These are phyloP conservation scores for Penicillium italicum DNA, from an alignment of 2,329 filamentous ascomycete genomes.

Conservation along the genomic window DNA sequence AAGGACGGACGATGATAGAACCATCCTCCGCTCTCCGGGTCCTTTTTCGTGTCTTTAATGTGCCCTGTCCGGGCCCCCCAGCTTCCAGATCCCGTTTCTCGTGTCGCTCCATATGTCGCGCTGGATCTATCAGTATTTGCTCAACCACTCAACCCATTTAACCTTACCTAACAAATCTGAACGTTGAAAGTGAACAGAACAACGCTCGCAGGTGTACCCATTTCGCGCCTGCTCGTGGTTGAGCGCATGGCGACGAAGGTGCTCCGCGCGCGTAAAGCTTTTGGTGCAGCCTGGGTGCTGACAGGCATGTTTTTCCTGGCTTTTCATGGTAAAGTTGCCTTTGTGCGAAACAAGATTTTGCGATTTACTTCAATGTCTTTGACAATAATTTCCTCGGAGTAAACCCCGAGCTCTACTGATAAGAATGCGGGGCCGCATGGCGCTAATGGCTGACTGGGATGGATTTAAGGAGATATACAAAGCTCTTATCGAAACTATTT, in stretches of 20 bases:
- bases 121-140: constrained; percentile 33
- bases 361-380: background rate
- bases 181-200: constrained; percentile 59
- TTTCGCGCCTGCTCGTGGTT: constrained; percentile 55
- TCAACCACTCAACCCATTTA: background rate
- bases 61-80: constrained; percentile 45
- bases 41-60: constrained; percentile 50
- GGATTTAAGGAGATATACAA: background rate
- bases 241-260: constrained; percentile 56
- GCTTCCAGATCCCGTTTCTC: constrained; percentile 52
- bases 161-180: constrained; percentile 55
- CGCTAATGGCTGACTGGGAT: constrained; percentile 14
- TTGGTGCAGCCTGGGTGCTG: constrained; percentile 15
- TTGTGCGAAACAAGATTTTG: background rate
- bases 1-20: constrained; percentile 44
- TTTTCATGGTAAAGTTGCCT: background rate
- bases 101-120: constrained; percentile 55
- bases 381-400: background rate
- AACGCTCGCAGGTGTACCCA: constrained; percentile 53
- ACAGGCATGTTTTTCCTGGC: constrained; percentile 15
- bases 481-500: background rate
- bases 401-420: constrained; percentile 13
- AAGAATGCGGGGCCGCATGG: constrained; percentile 15
- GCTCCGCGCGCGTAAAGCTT: constrained; percentile 56
- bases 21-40: constrained; percentile 49